Base-by-base conservation (phyloP, 2,329 filamentous ascomycete species). In the Hirsutella rhossiliensis region DNA sequence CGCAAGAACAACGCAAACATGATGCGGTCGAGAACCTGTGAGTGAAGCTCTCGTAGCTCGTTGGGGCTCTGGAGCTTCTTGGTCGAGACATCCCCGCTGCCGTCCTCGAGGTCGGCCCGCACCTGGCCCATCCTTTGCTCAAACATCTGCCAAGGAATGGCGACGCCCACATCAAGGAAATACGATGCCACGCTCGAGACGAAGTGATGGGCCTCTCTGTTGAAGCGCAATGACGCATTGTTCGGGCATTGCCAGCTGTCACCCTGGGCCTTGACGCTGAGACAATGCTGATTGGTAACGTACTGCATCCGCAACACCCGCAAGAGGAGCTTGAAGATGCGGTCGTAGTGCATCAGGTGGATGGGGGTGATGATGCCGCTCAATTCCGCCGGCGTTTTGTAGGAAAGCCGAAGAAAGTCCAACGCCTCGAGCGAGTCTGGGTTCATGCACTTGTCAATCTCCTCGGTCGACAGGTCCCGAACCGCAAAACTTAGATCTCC, bases 391-490 rank as follows among this genome's bases (percentile, higher is more conserved):
- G 88, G 83, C 0, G 88, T 73, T 36, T 82, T 84, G 63, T 96
- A 97, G 39, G 88, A 84, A 8, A 98, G 67, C 2, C 87, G 79
- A 15, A 98, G 69, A 56, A 98, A 97, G 62, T 97, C 92, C n/a
- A 97, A 71, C 0, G 92, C 92, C 57, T 90, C 81, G 17, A 97
- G 73, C 0, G 82, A 84, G 56, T 86, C 76, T 0, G 87, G 81
- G 54, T 97, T 78, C 71, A 94, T 81, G 61, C 88, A 90, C 48
- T 75, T 80, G 43, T 87, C 78, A 40, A 95, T 85, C 52, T 96
- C 88, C 40, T 82, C 80, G 8, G 79, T 71, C 0, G 80, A 75
- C 48, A 97, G 72, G 52, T 90, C 82, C 32, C 92, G 83, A 20
- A 98, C 83, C 0, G 86, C 79, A 58, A 98, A 97, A 60, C 80